These are phyloP conservation scores for Dorcoceras hygrometricum DNA, from an alignment of 257 asterid genomes.

Conservation along the genomic window DNA sequence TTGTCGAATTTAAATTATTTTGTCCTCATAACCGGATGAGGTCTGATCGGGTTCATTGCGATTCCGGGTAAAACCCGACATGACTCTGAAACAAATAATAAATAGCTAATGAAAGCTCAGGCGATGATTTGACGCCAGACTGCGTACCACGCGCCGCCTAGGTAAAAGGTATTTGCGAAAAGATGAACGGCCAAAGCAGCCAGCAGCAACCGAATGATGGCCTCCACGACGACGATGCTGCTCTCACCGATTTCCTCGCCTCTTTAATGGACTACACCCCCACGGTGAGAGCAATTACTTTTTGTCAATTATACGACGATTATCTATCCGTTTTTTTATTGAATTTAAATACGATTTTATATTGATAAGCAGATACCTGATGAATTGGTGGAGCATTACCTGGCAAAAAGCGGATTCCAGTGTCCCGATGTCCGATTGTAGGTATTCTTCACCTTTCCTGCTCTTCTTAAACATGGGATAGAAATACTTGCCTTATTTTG, in stretches of 20 bases:
- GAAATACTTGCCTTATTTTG: neutral
- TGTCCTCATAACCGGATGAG: too few relatives aligned
- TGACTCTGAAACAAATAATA: too few relatives aligned
- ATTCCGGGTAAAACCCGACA: neutral
- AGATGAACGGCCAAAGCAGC: conserved; percentile 61
- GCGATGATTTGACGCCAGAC: neutral
- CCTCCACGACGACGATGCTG: conserved; percentile 83
- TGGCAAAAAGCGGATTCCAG: conserved; percentile 92
- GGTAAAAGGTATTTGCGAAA: neutral
- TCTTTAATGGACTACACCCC: conserved; percentile 95
- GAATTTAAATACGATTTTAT: neutral
- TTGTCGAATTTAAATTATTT: too few relatives aligned
- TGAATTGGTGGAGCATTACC: conserved; percentile 94
- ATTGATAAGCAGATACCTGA: conserved; percentile 71
- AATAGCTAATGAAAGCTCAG: neutral
- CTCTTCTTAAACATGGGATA: conserved; percentile 5
- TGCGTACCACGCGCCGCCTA: neutral
- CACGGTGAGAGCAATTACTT: conserved; percentile 43
- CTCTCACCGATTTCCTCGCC: conserved; percentile 80
- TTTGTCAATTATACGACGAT: neutral
- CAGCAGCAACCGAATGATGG: conserved; percentile 63
- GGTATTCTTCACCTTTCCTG: conserved; percentile 39
- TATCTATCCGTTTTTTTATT: neutral
- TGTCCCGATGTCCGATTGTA: conserved; percentile 98
- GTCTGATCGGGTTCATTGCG: neutral